Conservation (phyloP, 306 rosid species). For the Trifolium dubium region DNA sequence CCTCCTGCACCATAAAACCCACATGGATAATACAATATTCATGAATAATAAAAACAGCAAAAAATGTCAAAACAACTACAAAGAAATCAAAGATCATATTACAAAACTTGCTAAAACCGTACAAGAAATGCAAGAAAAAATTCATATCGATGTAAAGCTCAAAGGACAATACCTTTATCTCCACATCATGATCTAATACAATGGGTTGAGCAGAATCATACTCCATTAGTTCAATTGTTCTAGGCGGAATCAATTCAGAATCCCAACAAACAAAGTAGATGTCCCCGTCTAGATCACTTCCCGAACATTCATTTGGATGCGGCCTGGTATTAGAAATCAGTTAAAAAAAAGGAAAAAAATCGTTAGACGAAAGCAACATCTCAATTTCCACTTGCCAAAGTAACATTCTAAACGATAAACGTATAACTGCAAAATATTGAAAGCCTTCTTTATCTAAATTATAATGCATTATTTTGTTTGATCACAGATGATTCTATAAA, state of each 20-base stretch:
- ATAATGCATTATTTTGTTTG: background rate
- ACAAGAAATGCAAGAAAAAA: background rate
- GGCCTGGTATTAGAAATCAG: slow-evolving; percentile 56
- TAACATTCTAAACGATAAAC: slow-evolving; percentile 18
- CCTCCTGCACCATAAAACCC: too few relatives aligned
- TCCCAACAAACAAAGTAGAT: slow-evolving; percentile 82
- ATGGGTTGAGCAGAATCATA: slow-evolving; percentile 54
- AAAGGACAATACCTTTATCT: slow-evolving; percentile 59
- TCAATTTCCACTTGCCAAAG: slow-evolving; percentile 12
- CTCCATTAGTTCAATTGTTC: slow-evolving; percentile 60
- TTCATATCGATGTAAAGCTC: background rate
- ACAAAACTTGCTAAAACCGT: slow-evolving; percentile 5
- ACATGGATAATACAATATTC: too few relatives aligned
- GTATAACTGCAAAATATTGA: slow-evolving; percentile 1
- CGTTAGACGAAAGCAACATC: background rate
- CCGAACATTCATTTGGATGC: slow-evolving; percentile 89
- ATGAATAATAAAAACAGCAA: background rate
- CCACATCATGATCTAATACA: slow-evolving; percentile 61
- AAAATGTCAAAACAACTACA: background rate
- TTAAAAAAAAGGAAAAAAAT: background rate
- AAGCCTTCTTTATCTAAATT: background rate
- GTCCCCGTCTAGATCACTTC: slow-evolving; percentile 88
- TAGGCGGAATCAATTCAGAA: slow-evolving; percentile 58
- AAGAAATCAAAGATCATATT: background rate
- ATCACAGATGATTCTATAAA: background rate